phyloP scores from a whole-genome alignment of 2,329 filamentous ascomycete species.

The Calonectria pseudoreteaudii region DNA sequence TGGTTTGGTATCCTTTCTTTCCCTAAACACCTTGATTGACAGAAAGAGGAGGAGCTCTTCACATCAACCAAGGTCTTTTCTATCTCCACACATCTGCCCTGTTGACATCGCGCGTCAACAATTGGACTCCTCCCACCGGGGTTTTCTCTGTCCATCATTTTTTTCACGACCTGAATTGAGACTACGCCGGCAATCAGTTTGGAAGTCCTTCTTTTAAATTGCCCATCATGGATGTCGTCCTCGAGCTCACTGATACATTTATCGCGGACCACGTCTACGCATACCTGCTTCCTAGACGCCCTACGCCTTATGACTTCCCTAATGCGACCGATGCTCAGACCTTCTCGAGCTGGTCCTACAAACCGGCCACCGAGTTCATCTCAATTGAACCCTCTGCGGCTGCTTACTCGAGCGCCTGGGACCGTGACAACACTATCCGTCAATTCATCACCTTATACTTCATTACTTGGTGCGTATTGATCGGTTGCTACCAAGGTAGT shows the following conservation, averaged over 20 bases:
- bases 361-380: conserved; percentile 79
- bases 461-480: conserved; percentile 80
- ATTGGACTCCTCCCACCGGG: neutral
- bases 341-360: conserved; percentile 75
- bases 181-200: neutral
- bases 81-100: neutral
- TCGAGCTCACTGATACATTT: conserved; percentile 86
- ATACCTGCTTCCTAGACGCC: conserved; percentile 70
- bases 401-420: conserved; percentile 83
- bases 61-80: too few species aligned
- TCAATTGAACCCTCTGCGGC: conserved; percentile 77
- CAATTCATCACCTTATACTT: conserved; percentile 82
- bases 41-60: neutral
- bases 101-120: neutral
- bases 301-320: conserved; percentile 65
- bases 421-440: conserved; percentile 81
- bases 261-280: conserved; percentile 85
- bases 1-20: neutral
- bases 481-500: conserved; percentile 17
- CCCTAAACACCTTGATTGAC: neutral
- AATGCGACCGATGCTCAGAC: conserved; percentile 64
- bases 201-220: neutral
- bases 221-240: conserved; percentile 86
- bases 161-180: neutral
- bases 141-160: neutral